A percentile compares a stretch with the other conserved stretches of the same genome.
Conservation (phyloP, 2,329 filamentous ascomycete genomes). For the Chaetomiaceae sp. region DNA sequence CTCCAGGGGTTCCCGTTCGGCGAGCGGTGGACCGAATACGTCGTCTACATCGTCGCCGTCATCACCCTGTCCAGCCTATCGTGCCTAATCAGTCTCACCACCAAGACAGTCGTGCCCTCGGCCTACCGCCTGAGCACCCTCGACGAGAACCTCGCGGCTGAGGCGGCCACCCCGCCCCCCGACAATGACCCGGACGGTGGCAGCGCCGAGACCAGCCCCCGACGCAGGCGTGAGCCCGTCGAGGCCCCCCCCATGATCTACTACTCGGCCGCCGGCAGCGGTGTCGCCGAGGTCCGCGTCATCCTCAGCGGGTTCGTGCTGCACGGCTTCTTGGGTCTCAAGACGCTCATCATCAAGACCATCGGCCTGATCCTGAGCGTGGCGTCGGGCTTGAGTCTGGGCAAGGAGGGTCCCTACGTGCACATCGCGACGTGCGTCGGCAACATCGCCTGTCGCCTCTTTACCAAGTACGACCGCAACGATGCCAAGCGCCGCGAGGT, state of each 20-base stretch:
- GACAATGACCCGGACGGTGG: conserved; percentile 39
- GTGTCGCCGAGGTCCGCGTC: conserved; percentile 94
- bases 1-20: conserved; percentile 42
- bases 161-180: conserved; percentile 37
- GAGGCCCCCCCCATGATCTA: conserved; percentile 72
- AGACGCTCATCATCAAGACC: conserved; percentile 82
- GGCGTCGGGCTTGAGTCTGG: conserved; percentile 85
- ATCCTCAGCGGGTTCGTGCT: conserved; percentile 97
- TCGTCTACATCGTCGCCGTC: conserved; percentile 68
- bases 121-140: conserved; percentile 80
- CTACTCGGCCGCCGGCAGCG: conserved; percentile 92
- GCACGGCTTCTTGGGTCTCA: conserved; percentile 87
- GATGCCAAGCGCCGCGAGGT: conserved; percentile 92
- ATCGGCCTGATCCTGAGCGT: conserved; percentile 80
- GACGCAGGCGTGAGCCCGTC: conserved; percentile 34
- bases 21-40: conserved; percentile 66
- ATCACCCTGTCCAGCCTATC: conserved; percentile 64
- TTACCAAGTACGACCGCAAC: conserved; percentile 88
- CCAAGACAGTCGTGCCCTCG: conserved; percentile 92
- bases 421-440: conserved; percentile 94
- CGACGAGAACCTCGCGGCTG: conserved; percentile 85
- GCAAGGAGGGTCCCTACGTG: conserved; percentile 95
- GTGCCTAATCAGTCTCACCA: conserved; percentile 76
- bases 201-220: conserved; percentile 39
- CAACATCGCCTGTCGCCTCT: conserved; percentile 92